Percentiles rank a stretch among this genome's conserved stretches.
Evolutionary conservation across 2,329 filamentous ascomycete genomes (phyloP).

Genomic region (Chaetomium olivaceum): DNA sequence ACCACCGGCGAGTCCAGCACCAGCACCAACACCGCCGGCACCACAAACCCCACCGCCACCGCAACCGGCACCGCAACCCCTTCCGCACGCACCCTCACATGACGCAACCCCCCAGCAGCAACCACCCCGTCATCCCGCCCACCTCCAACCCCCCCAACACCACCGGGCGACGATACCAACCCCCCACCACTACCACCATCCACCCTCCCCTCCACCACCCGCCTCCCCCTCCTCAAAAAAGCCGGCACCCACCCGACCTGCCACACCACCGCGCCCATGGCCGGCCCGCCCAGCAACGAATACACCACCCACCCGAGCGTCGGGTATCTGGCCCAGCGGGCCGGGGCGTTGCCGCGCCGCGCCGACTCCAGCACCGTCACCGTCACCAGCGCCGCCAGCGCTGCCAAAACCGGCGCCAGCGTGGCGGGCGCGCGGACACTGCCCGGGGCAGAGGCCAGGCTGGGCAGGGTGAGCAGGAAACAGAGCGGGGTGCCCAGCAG

Average conservation of each 20-base stretch:
- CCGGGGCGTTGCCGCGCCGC: conserved; percentile 42
- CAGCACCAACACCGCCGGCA: conserved; percentile 52
- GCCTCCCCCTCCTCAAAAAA: conserved; percentile 44
- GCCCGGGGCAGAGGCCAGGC: no score
- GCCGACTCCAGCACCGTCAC: conserved; percentile 53
- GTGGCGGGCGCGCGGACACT: no score
- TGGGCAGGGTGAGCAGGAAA: conserved; percentile 48
- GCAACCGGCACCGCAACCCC: conserved; percentile 57
- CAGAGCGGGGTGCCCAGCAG: conserved; percentile 46
- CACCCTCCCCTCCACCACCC: conserved; percentile 55
- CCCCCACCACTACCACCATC: conserved; percentile 51
- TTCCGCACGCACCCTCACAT: conserved; percentile 49
- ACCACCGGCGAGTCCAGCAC: conserved; percentile 44
- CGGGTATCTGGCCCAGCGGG: conserved; percentile 39
- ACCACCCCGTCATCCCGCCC: neutral
- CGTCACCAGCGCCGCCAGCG: conserved; percentile 49
- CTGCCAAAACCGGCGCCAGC: no score
- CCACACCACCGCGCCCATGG: conserved; percentile 54
- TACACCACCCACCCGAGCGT: conserved; percentile 49
- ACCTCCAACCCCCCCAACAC: no score
- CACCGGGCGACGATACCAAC: no score
- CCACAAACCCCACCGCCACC: conserved; percentile 49
- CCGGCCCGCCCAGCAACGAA: conserved; percentile 50
- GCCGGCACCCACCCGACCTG: conserved; percentile 53
- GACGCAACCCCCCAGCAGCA: conserved; percentile 37